Evolutionary conservation across 495 filamentous ascomycete species (phyloP), one percentile per base, ranked within the genome.

Genomic region (Apodospora peruviana): DNA sequence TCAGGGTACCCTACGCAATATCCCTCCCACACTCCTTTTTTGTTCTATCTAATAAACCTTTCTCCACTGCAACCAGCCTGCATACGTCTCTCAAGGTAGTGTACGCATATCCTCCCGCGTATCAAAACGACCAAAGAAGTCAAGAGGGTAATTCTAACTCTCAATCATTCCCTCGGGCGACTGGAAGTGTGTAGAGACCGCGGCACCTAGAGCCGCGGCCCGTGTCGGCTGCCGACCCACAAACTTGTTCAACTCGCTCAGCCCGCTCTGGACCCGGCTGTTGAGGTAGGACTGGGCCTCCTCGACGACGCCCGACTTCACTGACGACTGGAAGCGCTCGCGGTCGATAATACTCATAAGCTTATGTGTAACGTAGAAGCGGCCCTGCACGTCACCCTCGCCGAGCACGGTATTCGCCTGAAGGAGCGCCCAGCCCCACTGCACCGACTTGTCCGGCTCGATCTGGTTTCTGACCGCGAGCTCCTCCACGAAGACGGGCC

Each of bases 301-400:
- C 16, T 51, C 55, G 10, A 72, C 50, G 12, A 48, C 19, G 3
- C 63, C 62, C 2, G 34, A 36, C 38, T 56, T 46, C 5, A 66
- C 27, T 17, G 56, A 57, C 0, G 55, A 43, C 40, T 60, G 41
- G 44, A 57, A 60, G 12, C 57, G 40, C 0, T 32, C 50, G 3
- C 47, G 55, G 20, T 67, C 56, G 5, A 75, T 57, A 39, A 68
- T 56, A 10, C 49, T 53, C 40, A 66, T 63, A 18, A 75, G 53
- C 48, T 58, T 58, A 27, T 61, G 45, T 0, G 65, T 69, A 17
- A 70, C 68, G 56, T 75, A 73, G 55, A 72, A 75, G 5, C 72
- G 56, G n/a, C 72, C 70, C 20, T 55, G 53, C 9, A 73, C 64
- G 5, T 56, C 56, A 0, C 22, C 37, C 39, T 70, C 68, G 18